Conservation (phyloP, 73 alveolate species). For the Tetrahymena borealis region DNA sequence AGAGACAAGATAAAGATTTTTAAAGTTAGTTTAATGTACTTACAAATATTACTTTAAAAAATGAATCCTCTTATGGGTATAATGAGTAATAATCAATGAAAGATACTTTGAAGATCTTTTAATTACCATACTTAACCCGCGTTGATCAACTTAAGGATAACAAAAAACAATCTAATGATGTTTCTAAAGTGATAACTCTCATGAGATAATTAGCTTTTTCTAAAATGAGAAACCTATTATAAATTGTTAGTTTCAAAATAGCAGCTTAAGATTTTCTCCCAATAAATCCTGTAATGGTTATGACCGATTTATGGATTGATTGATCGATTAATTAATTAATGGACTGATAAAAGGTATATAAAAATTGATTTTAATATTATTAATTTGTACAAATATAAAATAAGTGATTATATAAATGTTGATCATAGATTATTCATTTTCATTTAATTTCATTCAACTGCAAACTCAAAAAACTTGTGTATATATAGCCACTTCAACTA, state of each 20-base stretch:
- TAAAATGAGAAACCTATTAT: neutral
- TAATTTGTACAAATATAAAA: too few relatives aligned
- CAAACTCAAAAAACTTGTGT: too few relatives aligned
- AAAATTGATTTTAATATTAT: too few relatives aligned
- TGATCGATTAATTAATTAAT: neutral
- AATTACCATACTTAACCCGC: neutral
- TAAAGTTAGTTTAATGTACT: neutral
- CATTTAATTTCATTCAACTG: too few relatives aligned
- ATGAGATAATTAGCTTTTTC: neutral
- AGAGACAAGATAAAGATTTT: neutral
- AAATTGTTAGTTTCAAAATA: neutral
- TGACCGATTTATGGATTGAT: neutral
- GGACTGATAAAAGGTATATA: neutral
- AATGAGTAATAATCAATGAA: neutral
- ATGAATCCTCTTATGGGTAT: neutral
- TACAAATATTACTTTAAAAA: neutral
- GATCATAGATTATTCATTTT: too few relatives aligned
- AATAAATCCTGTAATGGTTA: neutral
- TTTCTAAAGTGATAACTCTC: neutral
- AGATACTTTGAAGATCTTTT: neutral
- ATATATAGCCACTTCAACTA: too few relatives aligned
- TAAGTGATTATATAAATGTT: too few relatives aligned
- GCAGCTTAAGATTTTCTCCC: neutral
- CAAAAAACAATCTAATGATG: neutral
- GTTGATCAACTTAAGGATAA: neutral